Base-by-base conservation (phyloP, 345 rosid species). In the Crucihimalaya himalaica region DNA sequence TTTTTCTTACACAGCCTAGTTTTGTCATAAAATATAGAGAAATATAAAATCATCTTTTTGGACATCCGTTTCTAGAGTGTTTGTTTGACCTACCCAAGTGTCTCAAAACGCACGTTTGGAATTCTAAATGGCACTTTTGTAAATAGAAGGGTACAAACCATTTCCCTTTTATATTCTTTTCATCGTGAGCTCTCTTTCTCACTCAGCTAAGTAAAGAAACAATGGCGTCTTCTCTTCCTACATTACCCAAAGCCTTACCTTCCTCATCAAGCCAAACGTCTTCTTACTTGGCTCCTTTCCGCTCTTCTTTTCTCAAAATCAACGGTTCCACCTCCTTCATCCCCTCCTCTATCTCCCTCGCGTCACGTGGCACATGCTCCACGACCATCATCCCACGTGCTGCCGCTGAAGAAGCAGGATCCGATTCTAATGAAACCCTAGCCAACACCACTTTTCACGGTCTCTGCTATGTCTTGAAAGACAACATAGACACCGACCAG, bases 401-500 rank as follows among this genome's bases (percentile, higher is more conserved):
- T 31, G 4, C 80, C 2, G 45, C 81, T 21, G 4, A 1, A 1
- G 63, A 28, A 42, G 4, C 2, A 1, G 63, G 35, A 42, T 6
- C 72, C 42, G 21, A 60, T 7, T 8, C 58, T 1, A 27, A 57
- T 9, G 47, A 81, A 6, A 6, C 79, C 5, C 4, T 42, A 61
- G 52, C 63, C 40, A 35, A 83, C 53, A 59, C 70, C 13, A 20
- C 83, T 51, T 93, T 93, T 66, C 96, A 90, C 21, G 97, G 98
- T 10, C 89, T 82, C 68, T 93, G 98, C 79, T 93, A 86, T 47
- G 93, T 93, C 3, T 84, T 90, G 54, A 86, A 92, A 15, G 96
- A 90, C 81, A 90, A 93, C 88, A 88, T 93, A 61, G 97, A 93
- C 82, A 90, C 97, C 16, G 96, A 93, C 83, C 98, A 90, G 75